Conservation (phyloP, 2,329 filamentous ascomycete genomes). For the Tolypocladium pustulatum region DNA sequence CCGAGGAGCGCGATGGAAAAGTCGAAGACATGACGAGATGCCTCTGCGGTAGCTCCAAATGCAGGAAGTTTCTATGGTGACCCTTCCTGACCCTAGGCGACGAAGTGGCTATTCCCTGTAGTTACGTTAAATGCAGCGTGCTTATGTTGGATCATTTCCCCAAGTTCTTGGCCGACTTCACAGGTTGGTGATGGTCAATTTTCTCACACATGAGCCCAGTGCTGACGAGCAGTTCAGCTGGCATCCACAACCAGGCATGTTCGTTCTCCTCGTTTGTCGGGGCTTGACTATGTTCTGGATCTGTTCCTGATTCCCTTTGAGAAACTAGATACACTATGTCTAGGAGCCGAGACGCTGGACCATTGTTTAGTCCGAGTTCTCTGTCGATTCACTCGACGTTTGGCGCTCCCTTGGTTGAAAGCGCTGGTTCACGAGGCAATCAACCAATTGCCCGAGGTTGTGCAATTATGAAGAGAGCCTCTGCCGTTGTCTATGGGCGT, state of each 20-base stretch:
- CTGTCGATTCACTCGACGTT: background rate
- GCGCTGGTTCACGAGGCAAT: background rate
- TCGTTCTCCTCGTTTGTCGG: background rate
- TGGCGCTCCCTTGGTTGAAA: background rate
- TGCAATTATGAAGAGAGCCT: background rate
- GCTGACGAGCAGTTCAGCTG: background rate
- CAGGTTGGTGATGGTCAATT: background rate
- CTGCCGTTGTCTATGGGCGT: background rate
- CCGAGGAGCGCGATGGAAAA: constrained; percentile 29
- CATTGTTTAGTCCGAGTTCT: background rate
- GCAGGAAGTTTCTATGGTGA: constrained; percentile 60
- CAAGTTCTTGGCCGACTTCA: background rate
- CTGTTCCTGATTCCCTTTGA: background rate
- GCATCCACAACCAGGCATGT: background rate
- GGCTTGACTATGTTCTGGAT: background rate
- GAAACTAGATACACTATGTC: background rate
- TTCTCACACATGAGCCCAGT: background rate
- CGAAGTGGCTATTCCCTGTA: background rate
- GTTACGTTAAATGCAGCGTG: background rate
- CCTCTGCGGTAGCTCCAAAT: constrained; percentile 54
- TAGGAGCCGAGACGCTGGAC: no score
- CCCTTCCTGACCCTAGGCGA: background rate
- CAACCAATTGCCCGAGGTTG: background rate
- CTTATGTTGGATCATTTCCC: background rate
- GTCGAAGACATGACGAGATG: constrained; percentile 45